Conservation (phyloP, 371 early-diverging fungal genomes). For the Mucor saturninus region DNA sequence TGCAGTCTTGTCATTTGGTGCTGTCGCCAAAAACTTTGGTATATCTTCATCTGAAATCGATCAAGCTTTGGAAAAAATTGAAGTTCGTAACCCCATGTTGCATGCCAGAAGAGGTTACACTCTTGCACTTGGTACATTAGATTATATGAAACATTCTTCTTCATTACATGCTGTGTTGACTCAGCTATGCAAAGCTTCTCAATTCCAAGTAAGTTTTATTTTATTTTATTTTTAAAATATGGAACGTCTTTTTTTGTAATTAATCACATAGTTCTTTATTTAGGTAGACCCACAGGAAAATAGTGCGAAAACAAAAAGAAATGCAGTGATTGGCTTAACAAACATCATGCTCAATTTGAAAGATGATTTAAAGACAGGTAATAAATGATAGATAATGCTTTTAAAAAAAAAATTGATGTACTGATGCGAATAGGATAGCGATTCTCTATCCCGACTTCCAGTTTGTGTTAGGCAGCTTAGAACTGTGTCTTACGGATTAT, state of each 20-base stretch:
- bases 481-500: slow-evolving; percentile 80
- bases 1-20: slow-evolving; percentile 65
- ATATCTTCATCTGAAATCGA: slow-evolving; percentile 34
- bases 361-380: slow-evolving; percentile 50
- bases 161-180: slow-evolving; percentile 36
- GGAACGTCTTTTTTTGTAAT: background rate
- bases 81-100: slow-evolving; percentile 34
- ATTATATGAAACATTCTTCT: slow-evolving; percentile 25
- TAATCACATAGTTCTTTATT: slow-evolving; percentile 9
- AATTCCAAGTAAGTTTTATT: slow-evolving; percentile 32
- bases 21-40: slow-evolving; percentile 52
- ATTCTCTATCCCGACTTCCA: slow-evolving; percentile 46
- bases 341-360: slow-evolving; percentile 45
- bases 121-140: slow-evolving; percentile 67
- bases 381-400: too few species aligned
- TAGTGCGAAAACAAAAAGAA: slow-evolving; percentile 75
- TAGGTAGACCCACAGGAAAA: slow-evolving; percentile 45
- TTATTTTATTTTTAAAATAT: background rate
- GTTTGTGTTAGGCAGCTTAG: slow-evolving; percentile 46
- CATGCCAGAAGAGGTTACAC: slow-evolving; percentile 70
- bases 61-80: slow-evolving; percentile 35
- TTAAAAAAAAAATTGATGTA: too few species aligned
- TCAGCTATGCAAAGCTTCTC: slow-evolving; percentile 34
- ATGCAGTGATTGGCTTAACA: slow-evolving; percentile 64
- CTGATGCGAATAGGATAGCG: slow-evolving; percentile 22